These are phyloP conservation scores for Coemansia sp. DNA, from an alignment of 192 early-diverging fungal species.

Conservation along the genomic window DNA sequence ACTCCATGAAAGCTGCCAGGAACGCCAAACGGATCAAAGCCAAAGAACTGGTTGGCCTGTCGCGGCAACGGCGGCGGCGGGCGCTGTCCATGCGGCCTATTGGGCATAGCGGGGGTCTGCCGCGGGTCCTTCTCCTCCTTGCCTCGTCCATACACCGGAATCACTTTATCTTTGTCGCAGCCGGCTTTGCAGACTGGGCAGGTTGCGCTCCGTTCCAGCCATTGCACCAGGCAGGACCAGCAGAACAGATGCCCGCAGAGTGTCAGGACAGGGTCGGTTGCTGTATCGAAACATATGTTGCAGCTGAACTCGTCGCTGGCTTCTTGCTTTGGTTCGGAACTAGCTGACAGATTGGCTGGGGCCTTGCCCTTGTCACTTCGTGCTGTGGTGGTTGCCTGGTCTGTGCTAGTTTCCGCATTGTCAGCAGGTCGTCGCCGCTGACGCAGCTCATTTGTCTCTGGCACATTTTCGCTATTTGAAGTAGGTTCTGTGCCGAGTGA, in stretches of 20 bases:
- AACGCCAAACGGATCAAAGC: conserved; percentile 58
- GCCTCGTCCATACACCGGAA: conserved; percentile 79
- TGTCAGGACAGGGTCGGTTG: conserved; percentile 70
- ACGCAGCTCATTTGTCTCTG: conserved; percentile 1
- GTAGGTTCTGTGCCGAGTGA: too few species aligned
- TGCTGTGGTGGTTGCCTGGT: conserved; percentile 3
- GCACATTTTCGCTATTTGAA: too few species aligned
- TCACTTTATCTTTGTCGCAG: conserved; percentile 78
- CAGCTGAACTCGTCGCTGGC: conserved; percentile 44
- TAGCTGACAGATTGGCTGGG: background rate
- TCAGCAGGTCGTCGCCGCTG: conserved; percentile 14
- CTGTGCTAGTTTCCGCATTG: background rate
- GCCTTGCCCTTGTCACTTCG: conserved; percentile 15
- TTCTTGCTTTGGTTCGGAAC: background rate
- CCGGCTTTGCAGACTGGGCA: conserved; percentile 86
- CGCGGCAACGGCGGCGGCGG: conserved; percentile 67
- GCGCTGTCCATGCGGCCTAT: conserved; percentile 73
- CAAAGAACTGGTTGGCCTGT: conserved; percentile 57
- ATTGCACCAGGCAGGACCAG: conserved; percentile 72
- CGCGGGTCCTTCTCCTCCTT: conserved; percentile 72
- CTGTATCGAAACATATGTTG: conserved; percentile 69
- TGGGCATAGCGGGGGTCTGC: conserved; percentile 56
- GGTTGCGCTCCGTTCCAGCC: conserved; percentile 73
- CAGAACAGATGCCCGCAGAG: conserved; percentile 80
- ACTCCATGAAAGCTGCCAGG: conserved; percentile 57